Base-by-base conservation (phyloP, 345 rosid genomes). In the Turnera subulata region DNA sequence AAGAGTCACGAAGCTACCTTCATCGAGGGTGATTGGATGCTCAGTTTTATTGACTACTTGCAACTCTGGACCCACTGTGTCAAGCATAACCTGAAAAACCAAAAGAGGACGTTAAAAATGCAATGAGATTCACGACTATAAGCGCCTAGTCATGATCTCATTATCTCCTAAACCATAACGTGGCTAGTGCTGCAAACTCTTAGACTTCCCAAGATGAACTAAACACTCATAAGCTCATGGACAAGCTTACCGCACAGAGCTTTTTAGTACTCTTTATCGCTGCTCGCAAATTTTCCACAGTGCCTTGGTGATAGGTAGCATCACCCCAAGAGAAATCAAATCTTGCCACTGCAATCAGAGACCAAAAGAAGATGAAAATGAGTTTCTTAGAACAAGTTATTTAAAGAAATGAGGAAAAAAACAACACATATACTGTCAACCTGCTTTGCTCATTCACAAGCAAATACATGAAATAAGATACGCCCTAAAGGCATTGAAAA, bases 291-390 rank as follows among this genome's bases (percentile, higher is more conserved):
- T 89, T 84, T 65, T 84, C 96, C 50, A 92, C 56, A 11, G 97
- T 92, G 81, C 80, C 89, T 61, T 82, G 96, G 73, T 93, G 99
- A 64, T 78, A 93, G 48, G 76, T 86, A 26, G 83, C 39, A 49
- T 83, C 79, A 2, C 91, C 89, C 97, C 81, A 89, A 5, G 99
- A 93, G 73, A 93, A 89, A 72, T 93, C 94, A 24, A 93, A 93
- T 56, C 96, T 63, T 53, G 98, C 98, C 72, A 85, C 98, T 91
- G 58, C 44, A 32, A 56, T n/a, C n/a, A 42, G 44, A 64, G 58
- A 11, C 40, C 35, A 29, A 8, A 29, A 29, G 35, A 29, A 29
- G 35, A 29, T 29, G 35, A 29, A 29, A 29, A 29, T 29, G 35
- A 29, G 35, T 29, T 29, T 29, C 35, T 29, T 4, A 8, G 35